Evolutionary conservation across 2,329 filamentous ascomycete genomes (phyloP), one percentile per base, ranked within the genome.

Genomic region (Zymoseptoria tritici): DNA sequence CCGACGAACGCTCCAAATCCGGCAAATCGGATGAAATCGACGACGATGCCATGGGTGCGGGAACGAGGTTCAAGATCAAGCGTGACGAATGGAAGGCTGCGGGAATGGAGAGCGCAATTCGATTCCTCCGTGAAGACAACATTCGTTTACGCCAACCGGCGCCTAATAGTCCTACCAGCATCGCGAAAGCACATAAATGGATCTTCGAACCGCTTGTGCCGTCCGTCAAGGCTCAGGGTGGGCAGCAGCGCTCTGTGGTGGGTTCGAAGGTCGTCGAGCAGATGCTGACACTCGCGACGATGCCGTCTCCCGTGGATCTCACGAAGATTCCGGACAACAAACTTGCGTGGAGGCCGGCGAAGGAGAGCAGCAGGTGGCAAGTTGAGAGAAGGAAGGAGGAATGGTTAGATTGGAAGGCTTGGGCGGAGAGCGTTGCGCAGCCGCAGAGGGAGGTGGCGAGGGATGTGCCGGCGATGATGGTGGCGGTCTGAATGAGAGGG

Each of bases 31-130:
- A 82, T 57, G 83, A 83, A 73, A 80, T 82, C 9, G 83, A 84
- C 21, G 81, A 86, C 68, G 85, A 89, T 70, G 82, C 84, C 24
- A 85, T 87, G 26, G 86, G 88, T 53, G 84, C 86, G 4, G 88
- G 85, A 1, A 85, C 85, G 26, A 83, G 85, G 57, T 88, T 93
- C 73, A 86, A 91, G 76, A 62, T 71, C 87, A 91, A 65, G 78
- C 79, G 9, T 82, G 92, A 66, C 85, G 86, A 72, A 81, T 81
- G 66, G 86, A 93, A 61, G 85, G 91, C 67, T 80, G 79, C 58
- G 80, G 79, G 65, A 73, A 88, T 58, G 81, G 64, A 89, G 70
- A 81, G 83, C 1, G 85, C 86, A 1, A 83, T 90, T 52, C 81
- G 85, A 9, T 88, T 85, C 72, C 78, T 91, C 29, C 80, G 86